Evolutionary conservation across 495 filamentous ascomycete species (phyloP).

Genomic region (Penicillium verhagenii): DNA sequence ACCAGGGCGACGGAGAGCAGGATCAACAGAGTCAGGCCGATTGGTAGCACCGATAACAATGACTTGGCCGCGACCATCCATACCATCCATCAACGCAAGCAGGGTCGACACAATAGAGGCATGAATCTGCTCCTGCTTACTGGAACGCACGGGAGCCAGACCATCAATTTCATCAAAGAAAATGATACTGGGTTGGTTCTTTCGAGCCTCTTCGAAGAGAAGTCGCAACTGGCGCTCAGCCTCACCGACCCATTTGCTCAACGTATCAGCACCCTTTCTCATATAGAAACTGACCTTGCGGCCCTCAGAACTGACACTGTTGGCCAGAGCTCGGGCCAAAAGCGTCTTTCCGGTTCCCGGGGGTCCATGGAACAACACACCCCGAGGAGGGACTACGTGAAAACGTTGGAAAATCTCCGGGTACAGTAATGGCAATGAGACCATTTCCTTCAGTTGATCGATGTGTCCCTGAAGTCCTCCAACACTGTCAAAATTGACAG

Average conservation of each 20-base stretch:
- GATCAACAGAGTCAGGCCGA: constrained; percentile 95
- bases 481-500: constrained; percentile 87
- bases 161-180: constrained; percentile 99
- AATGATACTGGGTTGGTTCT: constrained; percentile 95
- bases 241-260: constrained; percentile 99
- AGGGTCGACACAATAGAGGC: constrained; percentile 96
- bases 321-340: constrained; percentile 85
- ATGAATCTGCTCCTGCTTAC: constrained; percentile 98
- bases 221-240: constrained; percentile 91
- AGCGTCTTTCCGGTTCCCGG: constrained; percentile 98
- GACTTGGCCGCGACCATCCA: constrained; percentile 97
- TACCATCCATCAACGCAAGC: constrained; percentile 96
- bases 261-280: constrained; percentile 94
- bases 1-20: constrained; percentile 93
- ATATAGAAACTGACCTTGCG: constrained; percentile 98
- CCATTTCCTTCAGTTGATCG: constrained; percentile 97
- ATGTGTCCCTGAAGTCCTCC: constrained; percentile 91
- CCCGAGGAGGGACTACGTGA: constrained; percentile 87
- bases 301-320: constrained; percentile 74
- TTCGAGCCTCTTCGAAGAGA: constrained; percentile 92
- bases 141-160: constrained; percentile 90
- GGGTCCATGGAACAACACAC: constrained; percentile 94
- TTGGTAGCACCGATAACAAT: constrained; percentile 98
- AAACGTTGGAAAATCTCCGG: constrained; percentile 92
- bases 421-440: constrained; percentile 87